Base-by-base conservation (phyloP, 495 filamentous ascomycete genomes). In the Hypoxylon cercidicola region DNA sequence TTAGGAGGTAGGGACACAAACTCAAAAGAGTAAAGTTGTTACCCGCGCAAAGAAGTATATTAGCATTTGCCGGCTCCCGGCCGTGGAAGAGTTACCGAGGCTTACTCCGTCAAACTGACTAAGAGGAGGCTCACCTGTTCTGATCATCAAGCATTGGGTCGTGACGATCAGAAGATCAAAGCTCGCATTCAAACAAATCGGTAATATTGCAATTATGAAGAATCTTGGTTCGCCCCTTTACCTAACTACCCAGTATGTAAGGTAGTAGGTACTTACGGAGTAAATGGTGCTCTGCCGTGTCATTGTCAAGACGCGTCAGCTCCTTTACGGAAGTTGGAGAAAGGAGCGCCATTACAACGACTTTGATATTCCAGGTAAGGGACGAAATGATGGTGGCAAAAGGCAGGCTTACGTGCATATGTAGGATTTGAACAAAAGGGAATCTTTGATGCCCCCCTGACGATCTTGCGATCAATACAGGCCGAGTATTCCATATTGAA, bases 311-410 rank as follows among this genome's bases (percentile, higher is more conserved):
- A 54, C 60, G 55, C 65, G 65, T 56, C 54, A 68, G 55, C 60
- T 40, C 49, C 10, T 46, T 41, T 62, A 4, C 21, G 48, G 47
- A 44, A 54, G 48, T 64, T 60, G 55, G 65, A 68, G 59, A 60
- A 60, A 49, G n/a, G 50, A n/a, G 43, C 41, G 8, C 46, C 46
- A 35, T 11, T 34, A 15, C 34, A 49, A 25, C 16, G 28, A 16
- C 50, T 55, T 63, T 18, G 60, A 56, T 68, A 46, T 46, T 48
- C 46, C n/a, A 55, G 43, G 65, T 48, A 68, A 68, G 60, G 65
- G 65, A 59, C 37, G 21, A 7, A 16, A 23, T 3, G n/a, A 28
- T 45, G 11, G 18, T 1, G 45, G 45, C 9, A 20, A 51, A 32
- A 32, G 8, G 30, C 10, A 32, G 30, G 9, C 30, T 1, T 32